Conservation (phyloP, 164 flowering plant species). For the Aristolochia californica region DNA sequence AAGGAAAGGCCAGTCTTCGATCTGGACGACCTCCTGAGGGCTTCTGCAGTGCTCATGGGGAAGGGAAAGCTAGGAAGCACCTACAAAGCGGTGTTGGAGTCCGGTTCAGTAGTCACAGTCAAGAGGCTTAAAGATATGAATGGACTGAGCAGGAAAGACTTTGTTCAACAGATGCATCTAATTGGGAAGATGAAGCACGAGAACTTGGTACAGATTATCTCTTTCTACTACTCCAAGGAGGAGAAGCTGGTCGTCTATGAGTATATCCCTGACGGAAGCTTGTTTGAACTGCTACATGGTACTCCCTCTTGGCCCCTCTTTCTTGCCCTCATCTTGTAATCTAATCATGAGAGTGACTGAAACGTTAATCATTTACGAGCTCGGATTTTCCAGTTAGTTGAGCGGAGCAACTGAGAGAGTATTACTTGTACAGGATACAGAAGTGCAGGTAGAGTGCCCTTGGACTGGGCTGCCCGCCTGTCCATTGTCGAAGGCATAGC, state of each 20-base stretch:
- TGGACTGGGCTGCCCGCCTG: conserved; percentile 39
- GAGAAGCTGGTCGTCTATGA: conserved; percentile 54
- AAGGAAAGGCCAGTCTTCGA: conserved; percentile 28
- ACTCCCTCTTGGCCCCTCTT: not conserved
- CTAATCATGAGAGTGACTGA: not conserved
- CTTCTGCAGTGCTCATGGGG: conserved; percentile 51
- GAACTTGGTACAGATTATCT: conserved; percentile 34
- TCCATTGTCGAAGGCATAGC: conserved; percentile 45
- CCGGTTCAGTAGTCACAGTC: conserved; percentile 32
- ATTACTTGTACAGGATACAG: conserved; percentile 19
- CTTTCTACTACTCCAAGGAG: conserved; percentile 45
- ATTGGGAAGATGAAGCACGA: conserved; percentile 44
- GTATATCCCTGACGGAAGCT: conserved; percentile 29
- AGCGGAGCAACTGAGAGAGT: not conserved
- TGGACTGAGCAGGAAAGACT: conserved; percentile 34
- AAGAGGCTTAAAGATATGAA: conserved; percentile 42
- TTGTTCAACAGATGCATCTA: conserved; percentile 42
- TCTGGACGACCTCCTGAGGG: conserved; percentile 50
- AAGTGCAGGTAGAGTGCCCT: conserved; percentile 32
- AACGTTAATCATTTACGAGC: not conserved
- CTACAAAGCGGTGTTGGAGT: conserved; percentile 39
- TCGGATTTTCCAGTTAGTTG: not conserved
- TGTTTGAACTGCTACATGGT: conserved; percentile 59
- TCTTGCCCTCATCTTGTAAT: not conserved
- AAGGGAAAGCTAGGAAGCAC: conserved; percentile 44